Evolutionary conservation across 2,329 filamentous ascomycete genomes (phyloP), one percentile per base, ranked within the genome.

Genomic region (Venturia nashicola): DNA sequence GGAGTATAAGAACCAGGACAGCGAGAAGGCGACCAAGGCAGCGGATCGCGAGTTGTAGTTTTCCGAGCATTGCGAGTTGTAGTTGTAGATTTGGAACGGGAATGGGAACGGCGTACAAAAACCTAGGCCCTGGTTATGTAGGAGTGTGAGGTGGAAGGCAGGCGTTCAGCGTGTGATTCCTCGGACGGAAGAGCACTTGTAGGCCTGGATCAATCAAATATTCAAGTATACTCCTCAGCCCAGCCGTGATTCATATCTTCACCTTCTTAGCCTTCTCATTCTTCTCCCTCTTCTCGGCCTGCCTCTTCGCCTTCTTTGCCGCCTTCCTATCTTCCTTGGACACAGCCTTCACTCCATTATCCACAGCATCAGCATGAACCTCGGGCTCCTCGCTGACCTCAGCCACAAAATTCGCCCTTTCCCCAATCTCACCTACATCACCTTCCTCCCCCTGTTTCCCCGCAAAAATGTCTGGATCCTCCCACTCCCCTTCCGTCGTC

Each of bases 31-130:
- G 40, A 81, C 85, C 67, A 89, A 87, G 76, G 86, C 89, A 59
- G 85, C 83, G 51, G 91, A 91, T 65, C 83, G 90, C 67, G 91
- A 95, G 77, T 75, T 93, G 39, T 64, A 42, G 48, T 43, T 27
- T 20, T 60, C 36, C 36, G 46, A 6, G 46, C 1, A 34, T 54
- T 18, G 40, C 40, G 40, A 27, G 44, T 32, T 32, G 27, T 59
- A 23, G 43, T 6, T 14, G 46, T 23, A 95, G 77, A 75, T 93
- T 32, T 64, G 34, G 43, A 43, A 16, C n/a, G 16, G 23, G 48
- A 12, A 55, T 16, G 48, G 51, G 32, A 14, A 4, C 6, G 46
- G 46, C 46, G 46, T 51, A 14, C 11, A 27, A 46, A 51, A 51
- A 51, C 14, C 20, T 23, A 51, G n/a, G 46, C 20, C 46, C 11